Percentiles rank a stretch among this genome's conserved stretches.
Conservation (phyloP, 768 basidiomycete genomes). For the Hygrocybe punicea region DNA sequence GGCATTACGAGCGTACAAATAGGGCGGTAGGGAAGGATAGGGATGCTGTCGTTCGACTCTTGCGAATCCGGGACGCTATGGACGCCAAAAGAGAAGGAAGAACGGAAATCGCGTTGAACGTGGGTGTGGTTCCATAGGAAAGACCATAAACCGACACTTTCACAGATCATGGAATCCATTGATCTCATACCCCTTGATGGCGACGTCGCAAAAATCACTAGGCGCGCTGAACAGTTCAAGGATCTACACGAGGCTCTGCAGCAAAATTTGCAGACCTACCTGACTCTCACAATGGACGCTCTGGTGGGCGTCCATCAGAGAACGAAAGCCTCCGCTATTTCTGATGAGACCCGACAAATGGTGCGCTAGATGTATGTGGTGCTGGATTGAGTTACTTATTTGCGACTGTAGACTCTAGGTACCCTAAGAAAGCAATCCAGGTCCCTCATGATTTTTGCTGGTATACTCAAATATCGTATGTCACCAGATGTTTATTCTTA, state of each 20-base stretch:
- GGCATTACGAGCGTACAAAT: slow-evolving; percentile 76
- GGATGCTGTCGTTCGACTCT: slow-evolving; percentile 68
- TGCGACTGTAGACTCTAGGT: slow-evolving; percentile 51
- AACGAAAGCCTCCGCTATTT: slow-evolving; percentile 64
- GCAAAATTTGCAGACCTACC: slow-evolving; percentile 82
- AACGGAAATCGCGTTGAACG: slow-evolving; percentile 78
- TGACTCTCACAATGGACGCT: slow-evolving; percentile 89
- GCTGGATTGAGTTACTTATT: slow-evolving; percentile 4
- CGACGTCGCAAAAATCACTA: slow-evolving; percentile 81
- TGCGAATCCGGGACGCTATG: slow-evolving; percentile 79
- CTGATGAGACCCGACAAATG: slow-evolving; percentile 75
- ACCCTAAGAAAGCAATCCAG: slow-evolving; percentile 76
- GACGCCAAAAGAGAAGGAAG: slow-evolving; percentile 68
- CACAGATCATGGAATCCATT: slow-evolving; percentile 80
- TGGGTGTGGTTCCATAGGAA: slow-evolving; percentile 37
- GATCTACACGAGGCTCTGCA: slow-evolving; percentile 83
- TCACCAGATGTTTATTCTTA: slow-evolving; percentile 88
- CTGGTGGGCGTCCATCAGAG: slow-evolving; percentile 78
- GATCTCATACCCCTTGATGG: slow-evolving; percentile 83
- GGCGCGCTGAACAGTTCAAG: slow-evolving; percentile 85
- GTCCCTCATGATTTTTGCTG: slow-evolving; percentile 84
- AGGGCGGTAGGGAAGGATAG: slow-evolving; percentile 66
- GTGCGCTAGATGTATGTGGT: slow-evolving; percentile 39
- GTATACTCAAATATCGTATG: slow-evolving; percentile 85
- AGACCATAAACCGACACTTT: background rate